Conservation (phyloP, 108 stramenopile genomes). For the Nannochloropsis gaditana region DNA sequence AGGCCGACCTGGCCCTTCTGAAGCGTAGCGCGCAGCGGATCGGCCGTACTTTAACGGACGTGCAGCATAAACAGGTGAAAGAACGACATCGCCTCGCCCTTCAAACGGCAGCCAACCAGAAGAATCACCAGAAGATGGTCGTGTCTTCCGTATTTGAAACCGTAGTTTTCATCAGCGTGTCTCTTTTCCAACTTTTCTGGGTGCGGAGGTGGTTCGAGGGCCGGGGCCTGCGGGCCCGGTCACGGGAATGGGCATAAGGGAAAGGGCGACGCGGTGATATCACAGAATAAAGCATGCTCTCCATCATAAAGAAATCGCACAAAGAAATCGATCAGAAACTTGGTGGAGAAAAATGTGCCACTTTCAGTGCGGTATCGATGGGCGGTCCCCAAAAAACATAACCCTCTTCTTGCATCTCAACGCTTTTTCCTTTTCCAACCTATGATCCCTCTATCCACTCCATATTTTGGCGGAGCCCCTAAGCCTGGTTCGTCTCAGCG, state of each 20-base stretch:
- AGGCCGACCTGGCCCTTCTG: slow-evolving; percentile 2
- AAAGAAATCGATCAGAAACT: too few species aligned
- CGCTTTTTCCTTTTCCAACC: too few species aligned
- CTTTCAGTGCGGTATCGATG: too few species aligned
- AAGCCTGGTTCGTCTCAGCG: too few species aligned
- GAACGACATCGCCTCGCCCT: slow-evolving; percentile 9
- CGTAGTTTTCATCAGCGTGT: neutral
- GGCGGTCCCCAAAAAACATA: too few species aligned
- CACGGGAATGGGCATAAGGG: slow-evolving; percentile 8
- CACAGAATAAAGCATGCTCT: neutral
- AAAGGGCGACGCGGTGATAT: neutral
- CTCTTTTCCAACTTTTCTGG: neutral
- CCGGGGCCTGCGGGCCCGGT: neutral
- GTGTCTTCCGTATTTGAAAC: neutral
- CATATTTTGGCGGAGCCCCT: too few species aligned
- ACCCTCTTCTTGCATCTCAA: too few species aligned
- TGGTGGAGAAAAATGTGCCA: too few species aligned
- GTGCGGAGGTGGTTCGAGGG: slow-evolving; percentile 1
- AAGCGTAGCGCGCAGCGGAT: slow-evolving; percentile 1
- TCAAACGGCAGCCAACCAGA: slow-evolving; percentile 21
- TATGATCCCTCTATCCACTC: too few species aligned
- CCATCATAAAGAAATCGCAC: too few species aligned
- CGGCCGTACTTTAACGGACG: neutral
- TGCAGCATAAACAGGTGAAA: neutral
- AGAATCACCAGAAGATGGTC: slow-evolving; percentile 11